These are phyloP conservation scores for Chaetomiaceae sp. DNA, from an alignment of 2,329 filamentous ascomycete genomes.

Conservation along the genomic window DNA sequence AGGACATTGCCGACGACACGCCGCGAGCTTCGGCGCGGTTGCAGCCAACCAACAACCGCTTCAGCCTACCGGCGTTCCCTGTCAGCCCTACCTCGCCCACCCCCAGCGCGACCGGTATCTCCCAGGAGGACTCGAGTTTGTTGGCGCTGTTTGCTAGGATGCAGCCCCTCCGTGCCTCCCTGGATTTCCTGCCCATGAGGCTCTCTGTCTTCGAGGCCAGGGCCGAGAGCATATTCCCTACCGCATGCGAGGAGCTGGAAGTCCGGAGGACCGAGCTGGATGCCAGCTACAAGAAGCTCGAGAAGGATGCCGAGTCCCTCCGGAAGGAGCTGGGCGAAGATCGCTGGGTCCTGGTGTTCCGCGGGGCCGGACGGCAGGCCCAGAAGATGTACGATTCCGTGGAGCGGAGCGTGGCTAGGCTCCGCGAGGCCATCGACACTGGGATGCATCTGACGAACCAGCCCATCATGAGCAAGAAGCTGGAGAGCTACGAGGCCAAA, in stretches of 20 bases:
- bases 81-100: slow-evolving; percentile 55
- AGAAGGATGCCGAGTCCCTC: slow-evolving; percentile 84
- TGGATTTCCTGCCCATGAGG: slow-evolving; percentile 95
- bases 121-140: slow-evolving; percentile 80
- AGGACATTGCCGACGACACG: slow-evolving; percentile 88
- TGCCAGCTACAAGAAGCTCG: slow-evolving; percentile 79
- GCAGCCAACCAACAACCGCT: slow-evolving; percentile 55
- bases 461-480: slow-evolving; percentile 68
- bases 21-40: slow-evolving; percentile 53
- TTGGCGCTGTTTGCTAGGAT: slow-evolving; percentile 90
- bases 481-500: slow-evolving; percentile 92
- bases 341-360: slow-evolving; percentile 92
- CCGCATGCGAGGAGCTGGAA: slow-evolving; percentile 83
- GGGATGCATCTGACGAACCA: slow-evolving; percentile 70
- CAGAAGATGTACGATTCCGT: slow-evolving; percentile 97
- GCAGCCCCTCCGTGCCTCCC: slow-evolving; percentile 85
- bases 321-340: slow-evolving; percentile 91
- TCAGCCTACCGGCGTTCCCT: slow-evolving; percentile 64
- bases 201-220: slow-evolving; percentile 79
- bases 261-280: slow-evolving; percentile 71
- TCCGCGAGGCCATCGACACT: slow-evolving; percentile 73
- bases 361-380: slow-evolving; percentile 85
- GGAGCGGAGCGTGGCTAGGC: slow-evolving; percentile 76
- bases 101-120: slow-evolving; percentile 49
- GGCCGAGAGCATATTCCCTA: slow-evolving; percentile 76